A percentile compares a stretch with the other conserved stretches of the same genome.
Conservation (phyloP, 257 asterid species). For the Rehmannia glutinosa region DNA sequence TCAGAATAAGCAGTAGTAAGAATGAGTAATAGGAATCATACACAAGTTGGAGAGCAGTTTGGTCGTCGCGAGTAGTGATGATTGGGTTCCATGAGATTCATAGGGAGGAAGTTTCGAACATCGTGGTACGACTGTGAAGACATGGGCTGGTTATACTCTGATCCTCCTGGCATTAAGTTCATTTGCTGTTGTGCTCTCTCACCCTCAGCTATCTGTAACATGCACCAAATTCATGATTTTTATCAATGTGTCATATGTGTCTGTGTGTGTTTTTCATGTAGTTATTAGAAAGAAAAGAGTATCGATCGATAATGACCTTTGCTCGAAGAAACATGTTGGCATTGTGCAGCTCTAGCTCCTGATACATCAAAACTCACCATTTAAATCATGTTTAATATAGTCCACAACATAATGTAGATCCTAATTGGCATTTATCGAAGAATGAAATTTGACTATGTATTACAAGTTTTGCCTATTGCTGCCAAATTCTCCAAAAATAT, state of each 20-base stretch:
- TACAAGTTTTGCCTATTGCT: too few species aligned
- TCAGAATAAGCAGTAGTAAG: too few species aligned
- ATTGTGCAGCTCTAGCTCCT: slow-evolving; percentile 92
- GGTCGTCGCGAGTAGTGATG: slow-evolving; percentile 72
- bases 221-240: background rate
- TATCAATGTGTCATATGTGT: too few species aligned
- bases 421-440: too few species aligned
- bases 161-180: slow-evolving; percentile 57
- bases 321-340: slow-evolving; percentile 90
- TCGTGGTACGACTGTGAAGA: slow-evolving; percentile 47
- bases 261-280: background rate
- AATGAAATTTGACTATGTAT: too few species aligned
- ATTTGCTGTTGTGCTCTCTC: slow-evolving; percentile 75
- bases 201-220: slow-evolving; percentile 69
- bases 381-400: too few species aligned
- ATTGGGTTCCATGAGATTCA: slow-evolving; percentile 67
- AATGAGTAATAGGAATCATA: slow-evolving; percentile 16
- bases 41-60: slow-evolving; percentile 82
- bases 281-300: background rate
- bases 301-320: slow-evolving; percentile 39
- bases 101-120: slow-evolving; percentile 62
- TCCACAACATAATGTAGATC: background rate
- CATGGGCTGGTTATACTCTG: slow-evolving; percentile 33
- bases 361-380: slow-evolving; percentile 14
- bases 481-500: background rate